These are phyloP conservation scores for Hypomyces rosellus DNA, from an alignment of 2,329 filamentous ascomycete species.

Conservation along the genomic window DNA sequence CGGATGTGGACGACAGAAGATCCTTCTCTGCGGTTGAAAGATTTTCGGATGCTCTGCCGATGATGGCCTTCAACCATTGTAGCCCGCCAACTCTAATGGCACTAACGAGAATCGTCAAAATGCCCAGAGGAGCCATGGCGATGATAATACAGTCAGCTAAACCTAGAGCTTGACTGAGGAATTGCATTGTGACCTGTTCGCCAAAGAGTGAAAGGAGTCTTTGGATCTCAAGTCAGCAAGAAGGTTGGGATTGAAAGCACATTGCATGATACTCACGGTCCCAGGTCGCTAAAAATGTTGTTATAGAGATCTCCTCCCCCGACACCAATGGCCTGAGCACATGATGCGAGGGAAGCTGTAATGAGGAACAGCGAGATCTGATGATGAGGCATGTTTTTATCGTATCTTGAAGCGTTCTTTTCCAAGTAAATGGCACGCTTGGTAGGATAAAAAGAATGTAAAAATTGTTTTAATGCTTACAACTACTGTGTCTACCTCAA, in stretches of 20 bases:
- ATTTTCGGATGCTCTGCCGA: constrained; percentile 39
- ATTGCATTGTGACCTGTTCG: constrained; percentile 41
- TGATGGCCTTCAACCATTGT: constrained; percentile 34
- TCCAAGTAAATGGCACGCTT: too few relatives aligned
- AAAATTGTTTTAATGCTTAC: too few relatives aligned
- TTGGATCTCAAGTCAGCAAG: too few relatives aligned
- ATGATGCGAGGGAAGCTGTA: too few relatives aligned
- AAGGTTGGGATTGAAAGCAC: too few relatives aligned
- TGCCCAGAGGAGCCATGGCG: constrained; percentile 39
- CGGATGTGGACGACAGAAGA: constrained; percentile 39
- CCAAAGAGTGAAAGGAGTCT: constrained; percentile 31
- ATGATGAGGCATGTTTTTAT: too few relatives aligned
- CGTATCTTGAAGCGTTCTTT: too few relatives aligned
- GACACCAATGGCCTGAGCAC: too few relatives aligned
- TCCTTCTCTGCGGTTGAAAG: constrained; percentile 34
- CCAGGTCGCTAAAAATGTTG: constrained; percentile 15
- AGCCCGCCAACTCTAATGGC: constrained; percentile 40
- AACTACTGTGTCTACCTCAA: too few relatives aligned
- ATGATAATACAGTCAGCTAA: constrained; percentile 39
- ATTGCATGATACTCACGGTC: constrained; percentile 11
- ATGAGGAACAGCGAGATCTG: too few relatives aligned
- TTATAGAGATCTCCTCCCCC: constrained; percentile 15
- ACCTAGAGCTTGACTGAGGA: constrained; percentile 36
- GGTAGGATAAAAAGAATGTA: too few relatives aligned
- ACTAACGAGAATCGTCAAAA: constrained; percentile 37